Evolutionary conservation across 1,284 basidiomycete genomes (phyloP), one percentile per base, ranked within the genome.

Genomic region (Fomitopsis pinicola): DNA sequence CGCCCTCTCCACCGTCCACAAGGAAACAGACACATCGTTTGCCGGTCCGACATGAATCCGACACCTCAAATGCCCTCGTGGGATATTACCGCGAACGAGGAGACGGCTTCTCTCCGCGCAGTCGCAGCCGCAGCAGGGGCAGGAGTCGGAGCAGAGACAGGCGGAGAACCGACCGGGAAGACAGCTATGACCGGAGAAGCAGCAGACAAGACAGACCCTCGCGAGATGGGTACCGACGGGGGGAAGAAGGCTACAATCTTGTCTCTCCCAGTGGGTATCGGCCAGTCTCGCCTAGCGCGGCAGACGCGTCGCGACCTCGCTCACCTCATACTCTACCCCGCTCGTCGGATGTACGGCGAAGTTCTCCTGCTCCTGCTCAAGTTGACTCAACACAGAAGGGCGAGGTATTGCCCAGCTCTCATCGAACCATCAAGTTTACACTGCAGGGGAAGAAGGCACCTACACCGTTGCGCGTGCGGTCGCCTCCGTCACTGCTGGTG

Each of bases 391-490:
- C 62, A 2, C 56, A 28, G 8, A 76, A 75, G 61, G 69, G 75
- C 36, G 69, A 70, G 15, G 68, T 65, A 1, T 71, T 82, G 2
- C 80, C 77, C 19, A 59, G 64, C 5, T 63, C 67, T 48, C 80
- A 80, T 63, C 65, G 72, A 17, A 64, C 73, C 5, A 71, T 79
- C 10, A 76, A 75, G 26, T 72, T 78, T 55, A 45, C 73, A 3
- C 57, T 79, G 58, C 67, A 69, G 40, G 30, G 68, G 30, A 77
- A 77, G 63, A 73, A 76, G 50, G 83, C 82, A 4, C 73, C 74
- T 10, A 78, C 82, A 3, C 83, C 83, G 1, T 70, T 72, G 15
- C 76, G 75, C 59, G 66, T 68, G 12, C 79, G 76, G 64, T 82
- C 82, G 6, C 82, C 82, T 3, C 74, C 76, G 1, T 73, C 79